These are phyloP conservation scores for Platanus orientalis DNA, from an alignment of 164 flowering plant species.

Conservation along the genomic window DNA sequence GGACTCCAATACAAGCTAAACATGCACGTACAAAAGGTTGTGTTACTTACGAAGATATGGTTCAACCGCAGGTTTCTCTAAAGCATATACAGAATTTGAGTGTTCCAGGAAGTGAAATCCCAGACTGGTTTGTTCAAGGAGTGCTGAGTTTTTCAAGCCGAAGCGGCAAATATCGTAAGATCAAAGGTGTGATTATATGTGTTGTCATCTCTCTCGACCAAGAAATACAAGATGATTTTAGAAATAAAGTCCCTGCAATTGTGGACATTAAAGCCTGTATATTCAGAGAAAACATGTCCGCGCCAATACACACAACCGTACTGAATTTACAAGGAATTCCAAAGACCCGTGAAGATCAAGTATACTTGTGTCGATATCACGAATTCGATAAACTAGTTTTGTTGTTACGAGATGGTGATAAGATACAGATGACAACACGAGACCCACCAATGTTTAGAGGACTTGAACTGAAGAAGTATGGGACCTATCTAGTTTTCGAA, in stretches of 20 bases:
- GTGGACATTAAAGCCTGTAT: slow-evolving; percentile 29
- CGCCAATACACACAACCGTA: slow-evolving; percentile 8
- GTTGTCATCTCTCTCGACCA: slow-evolving; percentile 33
- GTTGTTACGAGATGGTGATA: slow-evolving; percentile 30
- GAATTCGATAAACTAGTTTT: slow-evolving; percentile 18
- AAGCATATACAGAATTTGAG: slow-evolving; percentile 23
- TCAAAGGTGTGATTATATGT: slow-evolving; percentile 30
- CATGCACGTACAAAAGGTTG: not conserved
- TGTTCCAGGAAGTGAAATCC: slow-evolving; percentile 38
- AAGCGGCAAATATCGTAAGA: slow-evolving; percentile 16
- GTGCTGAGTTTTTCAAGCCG: slow-evolving; percentile 11
- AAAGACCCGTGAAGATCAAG: slow-evolving; percentile 22
- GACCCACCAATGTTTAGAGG: slow-evolving; percentile 16
- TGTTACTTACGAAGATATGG: not conserved
- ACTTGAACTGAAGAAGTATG: slow-evolving; percentile 28
- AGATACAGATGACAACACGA: slow-evolving; percentile 16
- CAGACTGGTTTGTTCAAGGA: slow-evolving; percentile 31
- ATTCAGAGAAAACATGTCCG: slow-evolving; percentile 7
- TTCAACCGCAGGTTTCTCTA: slow-evolving; percentile 17
- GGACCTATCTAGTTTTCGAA: slow-evolving; percentile 38
- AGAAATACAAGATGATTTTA: slow-evolving; percentile 9
- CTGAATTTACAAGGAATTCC: slow-evolving; percentile 32
- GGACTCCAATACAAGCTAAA: too few species aligned
- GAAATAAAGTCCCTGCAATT: slow-evolving; percentile 20
- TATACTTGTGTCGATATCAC: slow-evolving; percentile 7